Evolutionary conservation across 495 filamentous ascomycete species (phyloP), one percentile per base, ranked within the genome.

Genomic region (Durotheca rogersii): DNA sequence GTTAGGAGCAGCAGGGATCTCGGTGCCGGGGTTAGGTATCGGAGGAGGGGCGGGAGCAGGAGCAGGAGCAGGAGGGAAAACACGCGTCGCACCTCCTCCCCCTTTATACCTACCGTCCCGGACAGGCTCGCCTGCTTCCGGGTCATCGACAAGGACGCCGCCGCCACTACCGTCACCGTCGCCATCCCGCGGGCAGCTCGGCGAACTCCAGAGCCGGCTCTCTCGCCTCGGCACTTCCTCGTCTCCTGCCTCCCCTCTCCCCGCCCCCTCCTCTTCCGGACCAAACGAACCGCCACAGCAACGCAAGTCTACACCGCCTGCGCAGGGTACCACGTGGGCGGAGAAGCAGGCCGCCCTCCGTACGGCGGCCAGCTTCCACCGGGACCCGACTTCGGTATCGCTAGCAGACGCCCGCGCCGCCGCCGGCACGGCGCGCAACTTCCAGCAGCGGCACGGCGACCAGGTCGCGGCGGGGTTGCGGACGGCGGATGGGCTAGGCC

Each of bases 21-120:
- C 84, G 0, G 89, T 96, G 2, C 89, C 92, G 1, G 87, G 79
- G 0, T 73, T 96, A 32, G 86, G 86, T 11, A 94, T 95, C 51
- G 83, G 83, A 9, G 61, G 54, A 15, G n/a, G n/a, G n/a, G n/a
- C n/a, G n/a, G n/a, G n/a, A n/a, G n/a, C n/a, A n/a, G n/a, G n/a
- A n/a, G n/a, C n/a, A n/a, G n/a, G n/a, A n/a, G n/a, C n/a, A n/a
- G n/a, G n/a, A n/a, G n/a, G n/a, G n/a, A n/a, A n/a, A n/a, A n/a
- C n/a, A n/a, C n/a, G n/a, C n/a, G n/a, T n/a, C n/a, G n/a, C n/a
- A n/a, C n/a, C n/a, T n/a, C n/a, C n/a, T n/a, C n/a, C n/a, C n/a
- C n/a, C n/a, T n/a, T n/a, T n/a, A n/a, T n/a, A n/a, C n/a, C n/a
- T n/a, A n/a, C n/a, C n/a, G n/a, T n/a, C n/a, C n/a, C n/a, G n/a